Base-by-base conservation (phyloP, 192 early-diverging fungal genomes). In the Dissophora globulifera region DNA sequence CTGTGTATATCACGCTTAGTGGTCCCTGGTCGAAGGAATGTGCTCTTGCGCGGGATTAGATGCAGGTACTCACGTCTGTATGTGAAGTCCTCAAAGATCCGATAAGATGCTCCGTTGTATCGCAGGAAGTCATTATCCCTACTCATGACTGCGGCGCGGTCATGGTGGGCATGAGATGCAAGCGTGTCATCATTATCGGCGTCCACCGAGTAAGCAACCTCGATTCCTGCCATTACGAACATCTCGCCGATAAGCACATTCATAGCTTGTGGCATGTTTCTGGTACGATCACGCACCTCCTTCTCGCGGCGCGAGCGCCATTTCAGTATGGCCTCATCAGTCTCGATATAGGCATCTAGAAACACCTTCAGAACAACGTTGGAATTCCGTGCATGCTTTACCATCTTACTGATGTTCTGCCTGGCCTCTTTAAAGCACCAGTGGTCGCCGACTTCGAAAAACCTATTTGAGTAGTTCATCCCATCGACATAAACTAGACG, bases 211-310 rank as follows among this genome's bases (percentile, higher is more conserved):
- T 50, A 50, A 50, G 48, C 12, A 50, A 50, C 48, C 48, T 50
- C 48, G 48, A 50, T 25, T 50, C 48, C 12, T 50, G 48, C 48
- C 48, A 50, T 50, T 23, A 25, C 3, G 48, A 50, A 50, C 48
- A 50, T 50, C 48, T 50, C 48, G 48, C 48, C 48, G 48, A 50
- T 17, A 50, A 50, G 48, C 48, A 50, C 48, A 50, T 50, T 50
- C 48, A 50, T 50, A 50, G 19, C 48, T 25, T 50, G 48, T 50
- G 48, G 48, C 48, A 50, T 50, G 48, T 50, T 50, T 50, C 48
- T 50, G 6, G 22, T 50, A 50, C 48, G 48, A 23, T 50, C 23
- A 13, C 23, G 48, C 48, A 50, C 48, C 23, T 50, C 48, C 48
- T 50, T 50, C 48, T 50, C 48, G 48, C 48, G 48, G 48, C 48